Evolutionary conservation across 305 asterid genomes (phyloP).

Genomic region (Plantago lanceolata): DNA sequence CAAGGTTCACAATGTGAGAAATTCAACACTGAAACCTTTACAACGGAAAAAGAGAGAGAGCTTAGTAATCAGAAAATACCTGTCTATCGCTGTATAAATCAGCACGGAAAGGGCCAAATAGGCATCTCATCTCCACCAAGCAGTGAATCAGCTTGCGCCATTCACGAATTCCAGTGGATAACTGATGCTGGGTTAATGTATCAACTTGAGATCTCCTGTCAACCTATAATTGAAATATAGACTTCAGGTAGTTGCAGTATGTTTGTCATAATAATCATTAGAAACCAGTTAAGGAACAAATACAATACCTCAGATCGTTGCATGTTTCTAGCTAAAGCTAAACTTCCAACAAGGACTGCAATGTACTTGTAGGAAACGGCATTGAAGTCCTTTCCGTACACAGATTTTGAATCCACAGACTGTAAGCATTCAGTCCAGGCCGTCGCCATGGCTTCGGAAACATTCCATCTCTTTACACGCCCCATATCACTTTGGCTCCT

Average conservation of each 20-base stretch:
- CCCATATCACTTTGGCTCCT: constrained; percentile 76
- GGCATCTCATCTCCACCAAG: constrained; percentile 83
- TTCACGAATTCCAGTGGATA: constrained; percentile 83
- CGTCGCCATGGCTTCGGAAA: constrained; percentile 96
- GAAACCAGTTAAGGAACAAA: constrained; percentile 27
- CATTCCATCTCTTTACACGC: constrained; percentile 96
- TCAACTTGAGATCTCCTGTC: constrained; percentile 94
- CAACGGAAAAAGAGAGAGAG: constrained; percentile 17
- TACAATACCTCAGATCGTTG: constrained; percentile 85
- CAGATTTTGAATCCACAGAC: constrained; percentile 90
- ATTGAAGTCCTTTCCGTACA: constrained; percentile 88
- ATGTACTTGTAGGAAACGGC: constrained; percentile 88
- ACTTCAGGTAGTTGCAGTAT: constrained; percentile 22
- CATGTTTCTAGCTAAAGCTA: constrained; percentile 98
- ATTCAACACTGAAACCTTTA: constrained; percentile 22
- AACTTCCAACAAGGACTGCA: constrained; percentile 94
- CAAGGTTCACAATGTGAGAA: constrained; percentile 24
- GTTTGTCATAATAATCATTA: constrained; percentile 19
- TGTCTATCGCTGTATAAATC: constrained; percentile 65
- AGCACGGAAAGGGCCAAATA: constrained; percentile 78
- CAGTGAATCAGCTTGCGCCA: constrained; percentile 95
- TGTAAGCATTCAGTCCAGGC: constrained; percentile 98
- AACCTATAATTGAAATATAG: constrained; percentile 48
- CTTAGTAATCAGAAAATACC: constrained; percentile 46
- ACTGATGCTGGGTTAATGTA: constrained; percentile 61